phyloP scores from a whole-genome alignment of 805 yeast genomes.

The Pichia nakasei region DNA sequence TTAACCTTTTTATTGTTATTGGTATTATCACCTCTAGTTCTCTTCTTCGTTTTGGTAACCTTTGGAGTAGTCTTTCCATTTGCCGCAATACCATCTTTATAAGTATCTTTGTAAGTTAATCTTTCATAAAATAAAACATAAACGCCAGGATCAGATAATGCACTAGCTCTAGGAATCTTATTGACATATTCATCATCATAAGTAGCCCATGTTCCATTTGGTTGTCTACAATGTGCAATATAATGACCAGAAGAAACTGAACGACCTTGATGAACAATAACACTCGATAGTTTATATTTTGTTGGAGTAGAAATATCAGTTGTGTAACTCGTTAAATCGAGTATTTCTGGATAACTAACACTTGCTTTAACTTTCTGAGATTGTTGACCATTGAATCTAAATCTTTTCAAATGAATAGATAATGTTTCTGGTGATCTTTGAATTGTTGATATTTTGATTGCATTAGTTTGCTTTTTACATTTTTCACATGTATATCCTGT shows the following conservation, averaged over 20 bases:
- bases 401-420: constrained; percentile 80
- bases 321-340: constrained; percentile 63
- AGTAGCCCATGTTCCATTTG: constrained; percentile 86
- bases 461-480: constrained; percentile 70
- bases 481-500: constrained; percentile 83
- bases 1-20: neutral
- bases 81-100: neutral
- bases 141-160: constrained; percentile 78
- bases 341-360: constrained; percentile 67
- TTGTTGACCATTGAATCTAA: constrained; percentile 70
- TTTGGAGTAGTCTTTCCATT: neutral
- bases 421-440: constrained; percentile 82
- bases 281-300: constrained; percentile 66
- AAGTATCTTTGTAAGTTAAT: constrained; percentile 37
- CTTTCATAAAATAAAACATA: constrained; percentile 83
- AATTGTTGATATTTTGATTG: constrained; percentile 66
- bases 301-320: constrained; percentile 38
- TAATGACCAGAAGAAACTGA: constrained; percentile 91
- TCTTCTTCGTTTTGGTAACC: neutral
- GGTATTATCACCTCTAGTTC: neutral
- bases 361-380: constrained; percentile 84
- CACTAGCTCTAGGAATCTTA: constrained; percentile 60
- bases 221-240: constrained; percentile 82
- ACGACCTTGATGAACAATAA: constrained; percentile 91
- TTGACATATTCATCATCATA: constrained; percentile 91